Evolutionary conservation across 257 asterid genomes (phyloP).

Genomic region (Solanum microdontum): DNA sequence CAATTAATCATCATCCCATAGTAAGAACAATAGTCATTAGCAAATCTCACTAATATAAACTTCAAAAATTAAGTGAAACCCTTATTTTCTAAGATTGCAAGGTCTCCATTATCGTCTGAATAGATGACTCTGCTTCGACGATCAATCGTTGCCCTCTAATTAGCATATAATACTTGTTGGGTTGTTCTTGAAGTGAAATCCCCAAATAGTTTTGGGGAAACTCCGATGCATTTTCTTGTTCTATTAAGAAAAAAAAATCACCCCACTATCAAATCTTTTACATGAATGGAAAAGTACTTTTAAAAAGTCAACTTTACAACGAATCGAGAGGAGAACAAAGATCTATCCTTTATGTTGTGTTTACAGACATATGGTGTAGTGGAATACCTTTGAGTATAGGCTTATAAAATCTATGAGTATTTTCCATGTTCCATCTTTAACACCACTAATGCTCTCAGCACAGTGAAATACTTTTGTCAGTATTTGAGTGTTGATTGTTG

Average conservation of each 20-base stretch:
- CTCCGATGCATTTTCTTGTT: no score
- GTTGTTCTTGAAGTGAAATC: no score
- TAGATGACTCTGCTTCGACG: no score
- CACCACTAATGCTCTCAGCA: neutral
- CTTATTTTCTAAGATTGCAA: no score
- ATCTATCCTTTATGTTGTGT: neutral
- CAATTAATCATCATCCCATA: neutral
- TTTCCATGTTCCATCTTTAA: neutral
- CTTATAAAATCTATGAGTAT: neutral
- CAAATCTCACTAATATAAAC: no score
- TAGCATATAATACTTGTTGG: no score
- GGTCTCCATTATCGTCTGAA: no score
- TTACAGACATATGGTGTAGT: neutral
- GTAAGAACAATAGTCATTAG: slow-evolving; percentile 10
- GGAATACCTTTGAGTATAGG: neutral
- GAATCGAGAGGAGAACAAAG: neutral
- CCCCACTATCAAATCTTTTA: neutral
- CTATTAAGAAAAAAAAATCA: neutral
- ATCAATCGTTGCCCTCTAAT: no score
- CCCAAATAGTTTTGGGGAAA: no score
- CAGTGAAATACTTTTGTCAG: slow-evolving; percentile 16
- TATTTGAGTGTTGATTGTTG: slow-evolving; percentile 75
- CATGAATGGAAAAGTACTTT: no score
- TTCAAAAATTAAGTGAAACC: no score
- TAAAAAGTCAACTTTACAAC: neutral